phyloP scores from a whole-genome alignment of 352 stramenopile genomes.

The Globisporangium spinosum region DNA sequence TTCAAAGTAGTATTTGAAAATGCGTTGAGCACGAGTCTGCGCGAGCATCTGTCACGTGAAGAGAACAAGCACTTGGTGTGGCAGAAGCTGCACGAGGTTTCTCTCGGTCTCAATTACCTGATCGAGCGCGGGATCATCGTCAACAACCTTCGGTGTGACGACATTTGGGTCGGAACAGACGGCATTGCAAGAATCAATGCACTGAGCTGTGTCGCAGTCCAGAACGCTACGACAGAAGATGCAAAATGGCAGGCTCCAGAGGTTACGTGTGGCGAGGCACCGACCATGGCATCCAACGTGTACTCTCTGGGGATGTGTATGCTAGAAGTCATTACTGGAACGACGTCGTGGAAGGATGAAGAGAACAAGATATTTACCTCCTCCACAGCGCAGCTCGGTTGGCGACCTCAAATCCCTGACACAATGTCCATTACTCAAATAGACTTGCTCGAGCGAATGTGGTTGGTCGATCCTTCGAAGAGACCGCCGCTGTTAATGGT shows the following conservation, averaged over 20 bases:
- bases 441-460: not conserved
- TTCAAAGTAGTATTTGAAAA: not conserved
- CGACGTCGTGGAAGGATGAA: not conserved
- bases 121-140: constrained; percentile 1
- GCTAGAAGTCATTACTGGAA: not conserved
- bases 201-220: not conserved
- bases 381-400: not conserved
- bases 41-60: not conserved
- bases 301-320: not conserved
- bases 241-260: not conserved
- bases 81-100: constrained; percentile 2
- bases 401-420: not conserved
- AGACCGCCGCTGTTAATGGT: not conserved
- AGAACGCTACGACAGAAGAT: not conserved
- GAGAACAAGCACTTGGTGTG: constrained; percentile 2
- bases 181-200: not conserved
- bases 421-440: not conserved
- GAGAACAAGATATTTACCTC: not conserved
- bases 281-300: not conserved
- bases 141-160: constrained; percentile 1
- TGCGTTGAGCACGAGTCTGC: not conserved
- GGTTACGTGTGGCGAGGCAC: not conserved
- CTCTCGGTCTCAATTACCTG: constrained; percentile 8
- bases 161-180: constrained; percentile 5
- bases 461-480: not conserved